These are phyloP conservation scores for Schizochytrium sp. DNA, from an alignment of 108 stramenopile genomes.

Conservation along the genomic window DNA sequence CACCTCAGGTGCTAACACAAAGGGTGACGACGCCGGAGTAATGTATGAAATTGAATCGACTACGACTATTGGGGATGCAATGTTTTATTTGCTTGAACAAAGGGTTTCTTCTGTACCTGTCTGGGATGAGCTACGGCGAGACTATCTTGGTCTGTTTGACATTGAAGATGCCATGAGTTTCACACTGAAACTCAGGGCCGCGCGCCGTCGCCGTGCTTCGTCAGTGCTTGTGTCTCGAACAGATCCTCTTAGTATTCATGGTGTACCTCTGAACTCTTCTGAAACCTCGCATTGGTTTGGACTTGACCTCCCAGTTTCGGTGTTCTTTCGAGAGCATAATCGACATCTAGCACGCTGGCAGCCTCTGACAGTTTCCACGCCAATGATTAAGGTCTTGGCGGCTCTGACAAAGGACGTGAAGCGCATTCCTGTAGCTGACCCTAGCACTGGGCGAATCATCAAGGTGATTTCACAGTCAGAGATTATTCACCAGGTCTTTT, in stretches of 20 bases:
- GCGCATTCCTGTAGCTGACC: constrained; percentile 38
- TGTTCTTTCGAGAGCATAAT: constrained; percentile 54
- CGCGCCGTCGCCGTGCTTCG: not conserved
- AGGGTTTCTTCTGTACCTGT: constrained; percentile 37
- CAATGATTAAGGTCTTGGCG: constrained; percentile 7
- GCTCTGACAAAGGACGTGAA: constrained; percentile 28
- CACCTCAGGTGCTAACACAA: not conserved
- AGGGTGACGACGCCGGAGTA: constrained; percentile 30
- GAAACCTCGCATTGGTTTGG: constrained; percentile 46
- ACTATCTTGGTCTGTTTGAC: constrained; percentile 31
- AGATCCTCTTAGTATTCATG: not conserved
- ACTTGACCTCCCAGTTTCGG: constrained; percentile 38
- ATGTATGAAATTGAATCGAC: constrained; percentile 16
- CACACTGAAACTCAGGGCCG: constrained; percentile 23
- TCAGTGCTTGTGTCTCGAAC: not conserved
- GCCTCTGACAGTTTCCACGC: constrained; percentile 10
- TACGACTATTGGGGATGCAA: constrained; percentile 39
- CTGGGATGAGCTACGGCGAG: not conserved
- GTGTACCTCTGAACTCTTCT: not conserved
- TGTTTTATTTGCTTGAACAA: constrained; percentile 46
- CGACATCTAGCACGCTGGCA: constrained; percentile 30
- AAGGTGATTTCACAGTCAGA: constrained; percentile 24
- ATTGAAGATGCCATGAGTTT: constrained; percentile 54
- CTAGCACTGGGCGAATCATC: constrained; percentile 33
- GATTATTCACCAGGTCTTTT: constrained; percentile 53